Base-by-base conservation (phyloP, 2,329 filamentous ascomycete species). In the Stagonosporopsis rhizophila region DNA sequence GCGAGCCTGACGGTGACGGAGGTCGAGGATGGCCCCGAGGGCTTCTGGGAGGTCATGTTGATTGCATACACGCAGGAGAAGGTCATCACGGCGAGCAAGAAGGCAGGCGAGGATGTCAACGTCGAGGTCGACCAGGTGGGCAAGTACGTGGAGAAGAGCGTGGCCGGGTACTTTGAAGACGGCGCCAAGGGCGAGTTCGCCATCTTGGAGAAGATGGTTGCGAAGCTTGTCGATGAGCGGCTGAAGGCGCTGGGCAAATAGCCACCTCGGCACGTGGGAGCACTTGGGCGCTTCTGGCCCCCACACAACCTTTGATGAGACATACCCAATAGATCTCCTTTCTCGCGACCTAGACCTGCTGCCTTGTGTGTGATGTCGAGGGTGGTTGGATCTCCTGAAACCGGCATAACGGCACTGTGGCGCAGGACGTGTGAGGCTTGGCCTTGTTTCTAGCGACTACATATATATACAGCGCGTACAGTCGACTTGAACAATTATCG, bases 1-100 rank as follows among this genome's bases (percentile, higher is more conserved):
- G 94, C 95, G 22, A 97, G 93, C 73, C 80, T 99, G 81, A 99
- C 95, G 0, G 85, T 99, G 2, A 98, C 94, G 2, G 84, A 85
- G 64, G 94, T 98, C 27, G 80, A 94, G 68, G 94, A 97, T 75
- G 83, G 75, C 1, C 85, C 87, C 63, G 88, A 89, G 38, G 96
- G 92, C 75, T 97, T 89, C 85, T 89, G 85, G 79, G 95, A 98
- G 83, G 89, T 99, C 45, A 99, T 99, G 95, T 82, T 99, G 59
- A 97, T 99, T 75, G 86, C 90, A 8, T 99, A 99, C 77, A 97
- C 95, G 11, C 95, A 98, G 80, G 91, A 94, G 77, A 90, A 90
- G 76, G 88, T 99, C 15, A 89, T 96, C 15, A 87, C 92, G 61
- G 91, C 90, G 2, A 81, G 80, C 48, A 97, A 97, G 84, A 82